Evolutionary conservation across 2,329 filamentous ascomycete species (phyloP).

Genomic region (Albifimbria verrucaria): DNA sequence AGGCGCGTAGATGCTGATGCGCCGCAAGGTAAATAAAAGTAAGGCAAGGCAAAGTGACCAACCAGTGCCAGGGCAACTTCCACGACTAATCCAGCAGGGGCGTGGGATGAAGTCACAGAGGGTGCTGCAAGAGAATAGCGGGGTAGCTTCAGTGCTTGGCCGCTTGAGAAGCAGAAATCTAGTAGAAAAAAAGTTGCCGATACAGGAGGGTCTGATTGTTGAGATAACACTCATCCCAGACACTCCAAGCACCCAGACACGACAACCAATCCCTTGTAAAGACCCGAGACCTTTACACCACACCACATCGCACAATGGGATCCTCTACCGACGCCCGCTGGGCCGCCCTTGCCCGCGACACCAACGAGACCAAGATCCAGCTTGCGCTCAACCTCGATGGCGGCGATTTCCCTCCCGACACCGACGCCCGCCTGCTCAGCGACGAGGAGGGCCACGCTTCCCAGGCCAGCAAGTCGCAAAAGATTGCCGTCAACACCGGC

Average conservation of each 20-base stretch:
- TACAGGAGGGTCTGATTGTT: constrained; percentile 17
- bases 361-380: constrained; percentile 97
- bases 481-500: constrained; percentile 84
- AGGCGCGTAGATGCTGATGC: neutral
- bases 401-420: constrained; percentile 68
- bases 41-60: too few relatives aligned
- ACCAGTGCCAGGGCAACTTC: neutral
- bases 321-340: constrained; percentile 51
- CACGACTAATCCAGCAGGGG: constrained; percentile 8
- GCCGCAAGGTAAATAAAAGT: neutral
- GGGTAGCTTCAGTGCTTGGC: constrained; percentile 21
- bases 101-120: constrained; percentile 14
- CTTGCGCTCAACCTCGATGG: constrained; percentile 92
- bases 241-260: neutral
- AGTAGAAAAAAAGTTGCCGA: constrained; percentile 15
- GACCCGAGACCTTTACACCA: neutral
- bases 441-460: constrained; percentile 67
- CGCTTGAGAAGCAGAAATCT: constrained; percentile 9
- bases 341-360: constrained; percentile 79
- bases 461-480: constrained; percentile 79
- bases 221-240: neutral
- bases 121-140: constrained; percentile 21
- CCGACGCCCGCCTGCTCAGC: constrained; percentile 52
- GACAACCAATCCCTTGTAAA: neutral
- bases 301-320: constrained; percentile 16